These are phyloP conservation scores for Phytopythium sindhum DNA, from an alignment of 352 stramenopile genomes.

Conservation along the genomic window DNA sequence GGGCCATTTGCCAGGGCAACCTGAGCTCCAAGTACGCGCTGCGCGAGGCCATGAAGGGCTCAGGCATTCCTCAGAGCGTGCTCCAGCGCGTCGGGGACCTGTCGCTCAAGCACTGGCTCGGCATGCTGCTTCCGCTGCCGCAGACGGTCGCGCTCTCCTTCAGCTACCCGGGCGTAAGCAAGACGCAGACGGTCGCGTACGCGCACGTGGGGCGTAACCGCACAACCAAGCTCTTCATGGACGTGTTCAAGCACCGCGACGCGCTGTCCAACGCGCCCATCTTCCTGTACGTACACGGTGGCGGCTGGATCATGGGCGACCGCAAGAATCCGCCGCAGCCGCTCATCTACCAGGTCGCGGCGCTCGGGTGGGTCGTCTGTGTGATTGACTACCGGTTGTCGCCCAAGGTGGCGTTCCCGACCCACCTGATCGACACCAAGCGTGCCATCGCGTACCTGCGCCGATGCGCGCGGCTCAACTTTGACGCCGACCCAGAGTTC, in stretches of 20 bases:
- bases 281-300: conserved; percentile 75
- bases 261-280: conserved; percentile 59
- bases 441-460: conserved; percentile 66
- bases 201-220: conserved; percentile 62
- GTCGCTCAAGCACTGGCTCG: conserved; percentile 46
- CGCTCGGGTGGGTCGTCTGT: conserved; percentile 64
- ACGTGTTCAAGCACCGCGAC: conserved; percentile 63
- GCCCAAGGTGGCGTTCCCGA: conserved; percentile 59
- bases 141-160: conserved; percentile 46
- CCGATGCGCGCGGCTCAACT: conserved; percentile 31
- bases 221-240: conserved; percentile 61
- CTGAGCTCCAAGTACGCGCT: conserved; percentile 40
- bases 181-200: conserved; percentile 52
- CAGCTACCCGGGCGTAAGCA: conserved; percentile 48
- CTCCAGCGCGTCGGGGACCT: conserved; percentile 44
- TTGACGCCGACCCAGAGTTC: conserved; percentile 56
- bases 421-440: conserved; percentile 70
- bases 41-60: conserved; percentile 31
- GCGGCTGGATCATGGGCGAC: conserved; percentile 67
- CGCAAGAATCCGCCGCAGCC: conserved; percentile 41
- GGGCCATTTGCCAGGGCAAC: conserved; percentile 42
- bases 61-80: conserved; percentile 24
- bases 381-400: conserved; percentile 77
- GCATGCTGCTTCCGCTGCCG: conserved; percentile 54
- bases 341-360: conserved; percentile 58